phyloP scores from a whole-genome alignment of 2,329 filamentous ascomycete species.

The Fusarium graminum region DNA sequence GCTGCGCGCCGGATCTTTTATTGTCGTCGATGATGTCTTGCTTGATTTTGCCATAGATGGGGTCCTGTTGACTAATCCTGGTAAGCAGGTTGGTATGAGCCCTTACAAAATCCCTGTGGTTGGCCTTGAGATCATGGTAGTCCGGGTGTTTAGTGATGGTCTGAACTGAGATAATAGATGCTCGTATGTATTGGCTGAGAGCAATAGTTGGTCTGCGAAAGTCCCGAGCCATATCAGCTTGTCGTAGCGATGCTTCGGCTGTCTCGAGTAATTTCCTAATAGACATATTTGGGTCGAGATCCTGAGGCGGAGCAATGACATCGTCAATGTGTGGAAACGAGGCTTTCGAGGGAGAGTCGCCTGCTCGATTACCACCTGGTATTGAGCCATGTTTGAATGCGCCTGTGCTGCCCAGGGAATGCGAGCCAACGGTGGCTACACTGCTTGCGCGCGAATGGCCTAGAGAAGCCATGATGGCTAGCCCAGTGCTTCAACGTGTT shows the following conservation, averaged over 20 bases:
- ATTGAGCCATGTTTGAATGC: conserved; percentile 50
- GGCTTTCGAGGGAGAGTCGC: conserved; percentile 46
- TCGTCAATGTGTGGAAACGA: conserved; percentile 68
- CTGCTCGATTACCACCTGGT: conserved; percentile 49
- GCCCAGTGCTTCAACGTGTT: conserved; percentile 17
- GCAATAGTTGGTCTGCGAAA: conserved; percentile 79
- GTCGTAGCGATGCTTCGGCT: conserved; percentile 66
- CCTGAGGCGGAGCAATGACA: conserved; percentile 60
- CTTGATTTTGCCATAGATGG: conserved; percentile 70
- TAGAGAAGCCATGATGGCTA: conserved; percentile 46
- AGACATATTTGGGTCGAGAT: conserved; percentile 63
- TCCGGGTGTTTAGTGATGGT: conserved; percentile 82
- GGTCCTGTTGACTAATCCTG: conserved; percentile 62
- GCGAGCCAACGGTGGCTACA: conserved; percentile 46
- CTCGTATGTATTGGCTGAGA: conserved; percentile 85
- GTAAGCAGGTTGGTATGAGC: conserved; percentile 65
- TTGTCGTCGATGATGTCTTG: conserved; percentile 73
- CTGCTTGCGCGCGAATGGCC: conserved; percentile 47
- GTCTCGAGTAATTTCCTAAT: conserved; percentile 66
- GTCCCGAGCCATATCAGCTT: conserved; percentile 72
- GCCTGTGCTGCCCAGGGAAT: conserved; percentile 52
- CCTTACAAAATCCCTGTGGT: conserved; percentile 62
- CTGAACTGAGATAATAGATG: conserved; percentile 82
- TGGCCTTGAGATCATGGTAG: conserved; percentile 73
- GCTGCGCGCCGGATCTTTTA: conserved; percentile 69